A percentile compares a stretch with the other conserved stretches of the same genome.
phyloP scores from a whole-genome alignment of 192 early-diverging fungal genomes.

The Chytriomyces hyalinus region DNA sequence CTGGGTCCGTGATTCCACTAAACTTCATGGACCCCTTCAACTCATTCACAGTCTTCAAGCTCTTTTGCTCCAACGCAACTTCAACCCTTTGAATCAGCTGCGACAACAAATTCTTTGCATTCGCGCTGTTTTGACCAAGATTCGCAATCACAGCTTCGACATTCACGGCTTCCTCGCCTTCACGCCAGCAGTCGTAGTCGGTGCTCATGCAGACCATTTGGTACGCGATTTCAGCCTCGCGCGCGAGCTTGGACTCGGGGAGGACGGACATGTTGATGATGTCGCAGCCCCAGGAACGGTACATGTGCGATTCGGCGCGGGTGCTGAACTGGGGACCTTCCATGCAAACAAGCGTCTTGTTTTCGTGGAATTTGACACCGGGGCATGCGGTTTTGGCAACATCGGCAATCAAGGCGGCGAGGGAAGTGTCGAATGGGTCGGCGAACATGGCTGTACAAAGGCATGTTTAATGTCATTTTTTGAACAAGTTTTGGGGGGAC shows the following conservation, averaged over 20 bases:
- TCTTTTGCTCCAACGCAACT: slow-evolving; percentile 59
- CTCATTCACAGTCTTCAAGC: slow-evolving; percentile 57
- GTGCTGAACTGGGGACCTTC: slow-evolving; percentile 99
- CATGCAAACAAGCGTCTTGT: slow-evolving; percentile 95
- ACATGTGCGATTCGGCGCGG: slow-evolving; percentile 94
- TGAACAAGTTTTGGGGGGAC: neutral
- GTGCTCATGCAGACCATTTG: slow-evolving; percentile 99
- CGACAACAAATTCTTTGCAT: slow-evolving; percentile 79
- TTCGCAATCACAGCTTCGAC: slow-evolving; percentile 88
- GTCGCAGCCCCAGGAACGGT: slow-evolving; percentile 89
- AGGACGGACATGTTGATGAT: slow-evolving; percentile 98
- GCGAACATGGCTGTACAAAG: slow-evolving; percentile 65
- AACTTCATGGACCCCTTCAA: slow-evolving; percentile 84
- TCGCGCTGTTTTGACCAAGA: slow-evolving; percentile 80
- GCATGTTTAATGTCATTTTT: neutral
- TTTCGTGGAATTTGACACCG: slow-evolving; percentile 72
- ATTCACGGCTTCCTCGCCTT: slow-evolving; percentile 59
- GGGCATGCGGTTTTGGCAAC: slow-evolving; percentile 42
- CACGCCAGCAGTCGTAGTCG: slow-evolving; percentile 90
- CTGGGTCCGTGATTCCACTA: slow-evolving; percentile 80
- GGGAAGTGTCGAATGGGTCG: slow-evolving; percentile 84
- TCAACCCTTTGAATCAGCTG: slow-evolving; percentile 81
- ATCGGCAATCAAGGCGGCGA: slow-evolving; percentile 77
- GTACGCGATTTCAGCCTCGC: slow-evolving; percentile 98
- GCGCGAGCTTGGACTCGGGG: slow-evolving; percentile 95